Evolutionary conservation across 805 yeast species (phyloP).

Genomic region (Pichia gijzeniarum): DNA sequence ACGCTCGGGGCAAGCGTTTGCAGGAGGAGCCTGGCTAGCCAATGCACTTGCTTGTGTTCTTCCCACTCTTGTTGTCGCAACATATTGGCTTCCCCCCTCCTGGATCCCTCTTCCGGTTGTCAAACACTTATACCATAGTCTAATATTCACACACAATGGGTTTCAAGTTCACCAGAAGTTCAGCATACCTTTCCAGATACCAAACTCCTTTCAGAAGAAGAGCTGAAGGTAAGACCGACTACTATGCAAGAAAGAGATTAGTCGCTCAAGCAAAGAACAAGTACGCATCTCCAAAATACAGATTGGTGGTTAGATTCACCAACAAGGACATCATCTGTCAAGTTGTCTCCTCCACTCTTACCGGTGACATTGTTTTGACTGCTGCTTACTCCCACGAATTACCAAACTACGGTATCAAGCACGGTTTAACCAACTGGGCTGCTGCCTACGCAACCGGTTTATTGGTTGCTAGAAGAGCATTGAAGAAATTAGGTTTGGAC

Average conservation of each 20-base stretch:
- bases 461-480: slow-evolving; percentile 97
- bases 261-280: slow-evolving; percentile 99
- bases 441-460: slow-evolving; percentile 99
- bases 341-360: slow-evolving; percentile 91
- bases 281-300: slow-evolving; percentile 99
- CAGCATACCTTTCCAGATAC: slow-evolving; percentile 98
- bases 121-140: background rate
- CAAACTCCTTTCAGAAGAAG: slow-evolving; percentile 99
- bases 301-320: slow-evolving; percentile 99
- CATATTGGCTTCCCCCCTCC: background rate
- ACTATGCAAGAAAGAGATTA: slow-evolving; percentile 99
- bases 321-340: slow-evolving; percentile 99
- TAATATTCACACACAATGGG: slow-evolving; percentile 46
- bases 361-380: slow-evolving; percentile 92
- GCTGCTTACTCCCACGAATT: slow-evolving; percentile 99
- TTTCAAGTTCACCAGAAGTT: slow-evolving; percentile 70
- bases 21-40: too few relatives aligned
- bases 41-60: background rate
- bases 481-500: slow-evolving; percentile 95
- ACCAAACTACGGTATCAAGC: slow-evolving; percentile 94
- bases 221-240: slow-evolving; percentile 99
- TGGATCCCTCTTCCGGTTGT: too few relatives aligned
- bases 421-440: slow-evolving; percentile 99
- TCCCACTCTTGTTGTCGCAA: background rate
- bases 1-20: too few relatives aligned